Base-by-base conservation (phyloP, 2,329 filamentous ascomycete species). In the Allantophomopsis lycopodina region DNA sequence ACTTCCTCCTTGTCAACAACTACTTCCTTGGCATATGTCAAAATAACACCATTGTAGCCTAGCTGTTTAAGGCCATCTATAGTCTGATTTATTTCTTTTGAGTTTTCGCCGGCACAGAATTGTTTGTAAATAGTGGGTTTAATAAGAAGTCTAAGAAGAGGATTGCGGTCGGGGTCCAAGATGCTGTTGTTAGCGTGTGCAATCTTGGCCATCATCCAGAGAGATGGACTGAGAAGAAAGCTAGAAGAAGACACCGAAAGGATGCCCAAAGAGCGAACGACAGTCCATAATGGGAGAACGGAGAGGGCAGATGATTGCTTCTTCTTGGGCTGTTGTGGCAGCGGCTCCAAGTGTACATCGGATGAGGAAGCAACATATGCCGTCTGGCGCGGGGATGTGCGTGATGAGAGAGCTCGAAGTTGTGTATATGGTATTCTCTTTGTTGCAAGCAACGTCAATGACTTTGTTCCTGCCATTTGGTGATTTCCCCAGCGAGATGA, bases 51-150 rank as follows among this genome's bases (percentile, higher is more conserved):
- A 17, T 73, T 74, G 55, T 85, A 94, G 2, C 88, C 88, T 35
- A 89, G 76, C 23, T 65, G 58, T 57, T 85, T 83, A 8, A 94
- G 66, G 2, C 68, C 64, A 2, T 67, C 55, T 21, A 86, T 73
- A 0, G 81, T 87, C 21, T 56, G 60, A 33, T 66, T 64, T 2
- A 93, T 80, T 58, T 94, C 83, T 2, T 57, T 51, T 0, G 71
- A 66, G 37, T 73, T 81, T 60, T 87, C 82, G 20, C 88, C 88
- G 0, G 84, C 85, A 58, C 88, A 95, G 60, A 94, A 95, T 52
- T 95, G 88, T 17, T 78, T 76, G 57, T 94, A 94, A 51, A 94
- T 87, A 0, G 85, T 93, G 54, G 78, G 73, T 56, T 87, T 86
- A 37, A 94, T 65, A 33, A 87, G 55, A 43, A 66, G 73, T 34